Base-by-base conservation (phyloP, 257 asterid genomes). In the Solanum boliviense region DNA sequence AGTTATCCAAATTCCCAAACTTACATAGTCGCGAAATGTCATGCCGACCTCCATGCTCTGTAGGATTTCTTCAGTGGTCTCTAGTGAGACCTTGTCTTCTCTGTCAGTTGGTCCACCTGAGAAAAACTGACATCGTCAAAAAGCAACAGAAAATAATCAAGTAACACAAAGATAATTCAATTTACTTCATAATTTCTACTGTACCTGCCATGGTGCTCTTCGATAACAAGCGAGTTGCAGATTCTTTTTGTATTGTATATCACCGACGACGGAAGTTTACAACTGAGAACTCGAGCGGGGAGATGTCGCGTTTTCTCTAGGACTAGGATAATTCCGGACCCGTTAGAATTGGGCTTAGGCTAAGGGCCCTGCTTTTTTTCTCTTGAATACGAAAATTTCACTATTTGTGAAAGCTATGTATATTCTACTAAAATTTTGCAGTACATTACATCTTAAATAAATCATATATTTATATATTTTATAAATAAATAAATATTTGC, bases 41-140 rank as follows among this genome's bases (percentile, higher is more conserved):
- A 95, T 91, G 91, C 99, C 98, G 52, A 97, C 99, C 93, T 97
- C 99, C 99, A 97, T 97, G 93, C 97, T 93, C 92, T 94, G 99
- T 73, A 97, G 92, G 72, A 97, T 94, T 91, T 96, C 99, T 91
- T 97, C 98, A 29, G 95, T 95, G 88, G 95, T 93, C 76, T 96
- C 98, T 86, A 96, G 88, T 4, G 98, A 96, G 36, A 97, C 98
- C 89, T 92, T 95, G 71, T 92, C 96, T 89, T 96, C 99, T 91
- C 91, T 92, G 86, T 96, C 98, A 68, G 92, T 52, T 89, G 86
- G 96, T 65, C 95, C 98, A 27, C 98, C 98, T 95, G 87, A 70
- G 74, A 67, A 18, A 31, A 60, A 35, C 31, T 62, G 38, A 18
- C 20, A 38, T 83, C 39, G 58, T 31, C 8, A 15, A 76, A 8